Evolutionary conservation across 768 basidiomycete species (phyloP), one percentile per base, ranked within the genome.

Genomic region (Termitomyces sp.): DNA sequence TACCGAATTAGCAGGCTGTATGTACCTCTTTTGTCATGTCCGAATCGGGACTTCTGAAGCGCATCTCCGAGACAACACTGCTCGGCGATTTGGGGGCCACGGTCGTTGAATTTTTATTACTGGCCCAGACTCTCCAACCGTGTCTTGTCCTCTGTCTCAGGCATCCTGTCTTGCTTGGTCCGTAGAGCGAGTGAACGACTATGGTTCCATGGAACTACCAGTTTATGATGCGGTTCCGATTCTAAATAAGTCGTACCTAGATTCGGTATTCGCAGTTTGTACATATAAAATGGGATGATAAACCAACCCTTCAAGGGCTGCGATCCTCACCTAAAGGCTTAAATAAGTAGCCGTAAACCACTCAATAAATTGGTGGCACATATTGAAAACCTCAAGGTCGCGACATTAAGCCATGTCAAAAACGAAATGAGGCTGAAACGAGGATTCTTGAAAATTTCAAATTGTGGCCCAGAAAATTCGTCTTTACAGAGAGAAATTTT

Each of bases 21-120:
- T 47, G 56, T 51, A 51, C 57, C 54, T 54, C 59, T 60, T 62
- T 61, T 55, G 59, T 58, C 27, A 41, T 51, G 46, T 58, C 62
- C 59, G 49, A 60, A 58, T 63, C 57, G 54, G 62, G 62, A 54
- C 53, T 58, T 60, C 56, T 46, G 44, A 37, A 42, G 31, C 36
- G 33, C 39, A 50, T 47, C 37, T 58, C 59, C 54, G 62, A 63
- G 59, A 63, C 62, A 59, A 55, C 47, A 41, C 47, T 52, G 46
- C 49, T 60, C 57, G 59, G 59, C 18, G 47, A 47, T 60, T 51
- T 50, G 34, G 18, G 30, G 46, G 24, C 42, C 37, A 36, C 22
- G 18, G 48, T 48, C 20, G 56, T 55, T 57, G 52, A 57, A 52
- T 55, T 50, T 57, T 62, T 55, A 8, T 20, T 57, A 37, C 53